A percentile compares a stretch with the other conserved stretches of the same genome.
Evolutionary conservation across 2,329 filamentous ascomycete species (phyloP).

Genomic region (Calonectria pseudoreteaudii): DNA sequence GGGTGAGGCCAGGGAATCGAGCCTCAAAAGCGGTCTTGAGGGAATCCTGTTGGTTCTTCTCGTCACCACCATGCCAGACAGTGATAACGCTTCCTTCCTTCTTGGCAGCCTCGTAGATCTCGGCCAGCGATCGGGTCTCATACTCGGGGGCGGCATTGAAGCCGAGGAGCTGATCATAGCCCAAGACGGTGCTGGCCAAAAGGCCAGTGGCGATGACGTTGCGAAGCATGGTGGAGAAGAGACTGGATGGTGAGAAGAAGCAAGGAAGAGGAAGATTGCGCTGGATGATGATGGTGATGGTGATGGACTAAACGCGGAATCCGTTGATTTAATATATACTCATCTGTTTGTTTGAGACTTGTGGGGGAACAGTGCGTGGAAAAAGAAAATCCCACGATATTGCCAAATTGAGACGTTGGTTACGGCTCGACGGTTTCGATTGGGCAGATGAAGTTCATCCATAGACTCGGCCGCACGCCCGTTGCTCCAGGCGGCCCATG

Average conservation of each 20-base stretch:
- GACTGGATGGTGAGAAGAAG: background rate
- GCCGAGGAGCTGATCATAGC: conserved; percentile 41
- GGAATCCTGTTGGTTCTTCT: conserved; percentile 51
- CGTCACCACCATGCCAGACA: conserved; percentile 62
- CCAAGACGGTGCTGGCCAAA: conserved; percentile 20
- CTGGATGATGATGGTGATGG: background rate
- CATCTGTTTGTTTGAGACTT: background rate
- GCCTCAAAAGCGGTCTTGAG: conserved; percentile 58
- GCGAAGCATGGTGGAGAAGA: conserved; percentile 15
- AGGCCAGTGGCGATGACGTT: conserved; percentile 20
- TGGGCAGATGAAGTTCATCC: background rate
- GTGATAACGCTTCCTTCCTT: conserved; percentile 60
- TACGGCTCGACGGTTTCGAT: background rate
- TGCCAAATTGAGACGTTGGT: background rate
- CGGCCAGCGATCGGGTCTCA: conserved; percentile 61
- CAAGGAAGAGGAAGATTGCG: background rate
- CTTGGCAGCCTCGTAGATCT: conserved; percentile 62
- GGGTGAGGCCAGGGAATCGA: conserved; percentile 61
- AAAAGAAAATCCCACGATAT: background rate
- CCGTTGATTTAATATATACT: background rate
- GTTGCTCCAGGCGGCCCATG: background rate
- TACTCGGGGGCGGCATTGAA: conserved; percentile 37
- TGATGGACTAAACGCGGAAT: background rate
- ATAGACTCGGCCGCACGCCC: background rate
- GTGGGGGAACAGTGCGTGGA: background rate